A percentile compares a stretch with the other conserved stretches of the same genome.
Evolutionary conservation across 257 asterid species (phyloP).

Genomic region (Solanum tarijense): DNA sequence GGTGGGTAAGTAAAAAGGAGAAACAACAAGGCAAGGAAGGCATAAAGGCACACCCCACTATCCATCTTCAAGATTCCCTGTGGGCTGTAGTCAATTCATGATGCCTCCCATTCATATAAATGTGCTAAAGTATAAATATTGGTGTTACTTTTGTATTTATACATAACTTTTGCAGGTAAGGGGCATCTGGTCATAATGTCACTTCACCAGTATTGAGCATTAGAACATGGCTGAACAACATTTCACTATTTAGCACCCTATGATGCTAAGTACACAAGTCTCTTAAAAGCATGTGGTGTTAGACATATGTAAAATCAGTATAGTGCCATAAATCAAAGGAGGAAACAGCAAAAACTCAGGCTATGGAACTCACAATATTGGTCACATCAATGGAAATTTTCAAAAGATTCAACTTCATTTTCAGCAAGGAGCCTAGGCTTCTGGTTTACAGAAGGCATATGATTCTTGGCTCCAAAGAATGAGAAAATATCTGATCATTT

Average conservation of each 20-base stretch:
- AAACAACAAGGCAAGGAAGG: neutral
- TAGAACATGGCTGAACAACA: neutral
- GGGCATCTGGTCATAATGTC: neutral
- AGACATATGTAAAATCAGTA: neutral
- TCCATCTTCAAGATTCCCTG: neutral
- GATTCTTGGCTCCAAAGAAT: constrained; percentile 10
- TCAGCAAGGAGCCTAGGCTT: neutral
- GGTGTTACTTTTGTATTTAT: neutral
- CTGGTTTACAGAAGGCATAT: neutral
- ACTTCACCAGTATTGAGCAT: neutral
- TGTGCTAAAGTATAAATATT: neutral
- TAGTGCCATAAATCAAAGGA: neutral
- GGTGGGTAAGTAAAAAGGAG: neutral
- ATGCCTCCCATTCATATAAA: neutral
- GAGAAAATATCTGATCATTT: neutral
- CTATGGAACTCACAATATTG: neutral
- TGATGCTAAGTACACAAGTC: neutral
- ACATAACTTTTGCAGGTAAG: neutral
- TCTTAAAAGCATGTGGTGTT: neutral
- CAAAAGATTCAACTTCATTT: neutral
- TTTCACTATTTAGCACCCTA: neutral
- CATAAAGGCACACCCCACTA: neutral
- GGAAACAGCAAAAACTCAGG: neutral
- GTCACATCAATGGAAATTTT: neutral
- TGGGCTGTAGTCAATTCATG: neutral